phyloP scores from a whole-genome alignment of 2,329 filamentous ascomycete species.

The Pestalotiopsis sp. region DNA sequence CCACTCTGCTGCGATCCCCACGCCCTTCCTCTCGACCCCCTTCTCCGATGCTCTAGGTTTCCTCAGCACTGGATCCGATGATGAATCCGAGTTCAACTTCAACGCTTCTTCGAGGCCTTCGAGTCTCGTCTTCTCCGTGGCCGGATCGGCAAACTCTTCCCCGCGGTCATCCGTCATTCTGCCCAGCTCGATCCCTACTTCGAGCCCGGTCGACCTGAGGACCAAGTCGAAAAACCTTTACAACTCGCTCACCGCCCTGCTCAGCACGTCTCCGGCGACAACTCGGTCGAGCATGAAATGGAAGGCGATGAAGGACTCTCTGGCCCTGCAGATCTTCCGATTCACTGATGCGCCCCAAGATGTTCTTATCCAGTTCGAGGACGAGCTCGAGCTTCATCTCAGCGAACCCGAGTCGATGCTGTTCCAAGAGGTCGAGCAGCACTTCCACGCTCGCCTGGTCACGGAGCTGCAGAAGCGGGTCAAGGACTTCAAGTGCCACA shows the following conservation, averaged over 20 bases:
- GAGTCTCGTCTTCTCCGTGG: conserved; percentile 53
- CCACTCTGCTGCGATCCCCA: conserved; percentile 24
- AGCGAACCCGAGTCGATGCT: conserved; percentile 44
- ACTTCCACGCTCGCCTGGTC: conserved; percentile 52
- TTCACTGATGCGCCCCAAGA: conserved; percentile 53
- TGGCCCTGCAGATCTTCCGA: conserved; percentile 63
- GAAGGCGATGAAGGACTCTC: conserved; percentile 53
- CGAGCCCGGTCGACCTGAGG: conserved; percentile 39
- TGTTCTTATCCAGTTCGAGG: conserved; percentile 50
- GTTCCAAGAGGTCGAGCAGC: conserved; percentile 51
- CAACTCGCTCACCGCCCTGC: conserved; percentile 54
- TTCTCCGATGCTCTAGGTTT: conserved; percentile 30
- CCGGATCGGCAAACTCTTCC: conserved; percentile 52
- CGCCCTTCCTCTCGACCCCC: conserved; percentile 22
- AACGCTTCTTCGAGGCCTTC: conserved; percentile 51
- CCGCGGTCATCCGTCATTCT: conserved; percentile 50
- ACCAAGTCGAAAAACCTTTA: conserved; percentile 51
- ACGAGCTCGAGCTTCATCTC: conserved; percentile 48
- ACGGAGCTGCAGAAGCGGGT: conserved; percentile 51
- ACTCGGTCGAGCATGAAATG: conserved; percentile 48
- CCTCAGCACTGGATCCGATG: conserved; percentile 25
- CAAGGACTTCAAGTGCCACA: conserved; percentile 54
- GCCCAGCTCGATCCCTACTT: conserved; percentile 36
- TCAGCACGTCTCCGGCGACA: conserved; percentile 51
- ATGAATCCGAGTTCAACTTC: conserved; percentile 49